Base-by-base conservation (phyloP, 306 rosid genomes). In the Trifolium pratense region DNA sequence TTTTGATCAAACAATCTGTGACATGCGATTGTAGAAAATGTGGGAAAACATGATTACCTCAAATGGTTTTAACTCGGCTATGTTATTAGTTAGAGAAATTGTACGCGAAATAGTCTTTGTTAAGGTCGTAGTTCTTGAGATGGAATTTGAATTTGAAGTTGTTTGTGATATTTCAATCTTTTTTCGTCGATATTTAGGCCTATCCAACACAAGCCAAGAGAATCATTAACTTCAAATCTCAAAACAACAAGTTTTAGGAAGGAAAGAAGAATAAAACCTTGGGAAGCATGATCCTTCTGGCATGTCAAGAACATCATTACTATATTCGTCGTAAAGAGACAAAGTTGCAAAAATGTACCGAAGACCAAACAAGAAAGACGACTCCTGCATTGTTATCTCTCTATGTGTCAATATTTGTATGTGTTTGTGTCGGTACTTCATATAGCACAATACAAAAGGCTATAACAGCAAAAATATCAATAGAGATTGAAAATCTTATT, bases 301-400 rank as follows among this genome's bases (percentile, higher is more conserved):
- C 97, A 94, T 88, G 73, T 85, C 97, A 57, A 94, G 93, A 78
- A 87, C 40, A 75, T 94, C 99, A 70, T 89, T 94, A 78, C 96
- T 88, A 75, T 94, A 89, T 80, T 94, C 99, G 69, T 94, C 99
- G 70, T 91, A 94, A 39, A 88, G 83, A 55, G 97, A 80, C 73
- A 94, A 69, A 48, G 88, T 83, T 11, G 99, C 90, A 66, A 90
- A 71, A 49, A 90, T 83, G 79, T 77, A 91, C 65, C 84, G 65
- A 45, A 94, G 90, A 53, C 97, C 99, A 5, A 71, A 79, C 79
- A 87, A 73, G 64, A 94, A 46, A 16, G 97, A 93, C 31, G 92
- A 87, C 60, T 94, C 99, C 97, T 94, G 88, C 53, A 81, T 71
- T 56, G 16, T 12, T 13, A 56, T 5, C 4, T 13, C 14, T 9